phyloP scores from a whole-genome alignment of 2,329 filamentous ascomycete genomes.

The Aspergillus tubingensis region DNA sequence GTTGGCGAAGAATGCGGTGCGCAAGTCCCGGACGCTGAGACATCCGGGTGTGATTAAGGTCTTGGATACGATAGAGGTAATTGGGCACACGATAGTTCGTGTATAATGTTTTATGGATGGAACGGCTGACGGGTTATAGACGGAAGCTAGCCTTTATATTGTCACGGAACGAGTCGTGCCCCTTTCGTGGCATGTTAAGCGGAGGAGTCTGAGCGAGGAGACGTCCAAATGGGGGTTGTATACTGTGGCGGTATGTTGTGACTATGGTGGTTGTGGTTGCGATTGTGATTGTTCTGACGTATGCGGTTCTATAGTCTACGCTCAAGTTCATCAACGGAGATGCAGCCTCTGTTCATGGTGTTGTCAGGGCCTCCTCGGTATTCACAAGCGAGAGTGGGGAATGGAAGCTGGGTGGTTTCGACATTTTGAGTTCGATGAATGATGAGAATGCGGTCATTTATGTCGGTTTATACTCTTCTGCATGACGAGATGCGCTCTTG shows the following conservation, averaged over 20 bases:
- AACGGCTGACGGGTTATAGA: slow-evolving; percentile 54
- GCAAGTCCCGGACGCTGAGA: slow-evolving; percentile 87
- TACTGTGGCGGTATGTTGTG: slow-evolving; percentile 68
- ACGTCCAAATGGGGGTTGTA: slow-evolving; percentile 96
- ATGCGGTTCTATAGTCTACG: slow-evolving; percentile 63
- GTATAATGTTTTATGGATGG: no score
- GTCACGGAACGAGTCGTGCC: slow-evolving; percentile 89
- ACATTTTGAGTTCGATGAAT: slow-evolving; percentile 90
- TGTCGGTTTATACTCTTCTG: slow-evolving; percentile 45
- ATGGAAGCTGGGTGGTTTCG: slow-evolving; percentile 95
- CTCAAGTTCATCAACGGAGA: slow-evolving; percentile 96
- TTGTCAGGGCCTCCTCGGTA: slow-evolving; percentile 78
- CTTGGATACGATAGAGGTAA: slow-evolving; percentile 88
- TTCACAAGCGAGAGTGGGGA: slow-evolving; percentile 96
- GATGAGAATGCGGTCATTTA: slow-evolving; percentile 94
- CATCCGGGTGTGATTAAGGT: slow-evolving; percentile 95
- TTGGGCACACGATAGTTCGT: slow-evolving; percentile 13
- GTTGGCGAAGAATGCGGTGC: slow-evolving; percentile 88
- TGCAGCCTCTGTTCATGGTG: slow-evolving; percentile 86
- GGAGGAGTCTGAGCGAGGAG: slow-evolving; percentile 84
- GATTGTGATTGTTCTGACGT: background rate
- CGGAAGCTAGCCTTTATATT: slow-evolving; percentile 93
- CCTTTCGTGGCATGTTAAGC: slow-evolving; percentile 83
- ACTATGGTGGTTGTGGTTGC: background rate
- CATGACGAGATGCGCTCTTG: background rate